Percentiles rank a stretch among this genome's conserved stretches.
phyloP scores from a whole-genome alignment of 805 yeast species.

The Zygosaccharomyces gambellarensis region DNA sequence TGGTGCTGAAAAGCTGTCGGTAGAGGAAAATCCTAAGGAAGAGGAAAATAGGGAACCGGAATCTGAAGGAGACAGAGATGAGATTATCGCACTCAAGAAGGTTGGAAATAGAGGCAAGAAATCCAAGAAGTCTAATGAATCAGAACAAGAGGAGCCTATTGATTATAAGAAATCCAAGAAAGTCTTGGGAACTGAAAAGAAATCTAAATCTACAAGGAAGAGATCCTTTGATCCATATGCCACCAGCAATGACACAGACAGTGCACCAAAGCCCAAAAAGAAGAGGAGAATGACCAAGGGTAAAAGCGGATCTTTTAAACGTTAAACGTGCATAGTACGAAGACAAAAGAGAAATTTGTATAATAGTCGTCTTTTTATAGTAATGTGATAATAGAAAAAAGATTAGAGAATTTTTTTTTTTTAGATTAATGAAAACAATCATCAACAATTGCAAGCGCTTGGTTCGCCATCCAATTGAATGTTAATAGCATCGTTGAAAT shows the following conservation, averaged over 20 bases:
- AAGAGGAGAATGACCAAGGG: conserved; percentile 31
- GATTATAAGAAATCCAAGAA: conserved; percentile 45
- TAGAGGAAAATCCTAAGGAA: conserved; percentile 4
- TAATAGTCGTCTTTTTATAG: background rate
- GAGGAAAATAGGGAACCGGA: conserved; percentile 7
- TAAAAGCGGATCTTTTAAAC: conserved; percentile 29
- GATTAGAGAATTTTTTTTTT: conserved; percentile 4
- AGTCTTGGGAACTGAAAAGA: conserved; percentile 31
- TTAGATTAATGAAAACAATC: background rate
- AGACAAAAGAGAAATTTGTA: background rate
- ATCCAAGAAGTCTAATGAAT: conserved; percentile 4
- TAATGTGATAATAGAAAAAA: background rate
- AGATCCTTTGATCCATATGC: conserved; percentile 60
- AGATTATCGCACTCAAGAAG: conserved; percentile 40
- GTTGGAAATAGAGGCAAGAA: conserved; percentile 14
- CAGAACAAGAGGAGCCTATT: conserved; percentile 28
- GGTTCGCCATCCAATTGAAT: conserved; percentile 84
- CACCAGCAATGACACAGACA: conserved; percentile 32
- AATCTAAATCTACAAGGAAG: conserved; percentile 20
- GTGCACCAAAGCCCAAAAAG: conserved; percentile 54
- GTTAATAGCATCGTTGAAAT: conserved; percentile 93
- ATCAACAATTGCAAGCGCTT: conserved; percentile 68
- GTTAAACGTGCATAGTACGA: background rate
- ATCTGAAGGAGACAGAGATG: conserved; percentile 30
- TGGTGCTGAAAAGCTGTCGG: conserved; percentile 20